A percentile compares a stretch with the other conserved stretches of the same genome.
These are phyloP conservation scores for Porpolomopsis calyptriformis DNA, from an alignment of 768 basidiomycete genomes.

Conservation along the genomic window DNA sequence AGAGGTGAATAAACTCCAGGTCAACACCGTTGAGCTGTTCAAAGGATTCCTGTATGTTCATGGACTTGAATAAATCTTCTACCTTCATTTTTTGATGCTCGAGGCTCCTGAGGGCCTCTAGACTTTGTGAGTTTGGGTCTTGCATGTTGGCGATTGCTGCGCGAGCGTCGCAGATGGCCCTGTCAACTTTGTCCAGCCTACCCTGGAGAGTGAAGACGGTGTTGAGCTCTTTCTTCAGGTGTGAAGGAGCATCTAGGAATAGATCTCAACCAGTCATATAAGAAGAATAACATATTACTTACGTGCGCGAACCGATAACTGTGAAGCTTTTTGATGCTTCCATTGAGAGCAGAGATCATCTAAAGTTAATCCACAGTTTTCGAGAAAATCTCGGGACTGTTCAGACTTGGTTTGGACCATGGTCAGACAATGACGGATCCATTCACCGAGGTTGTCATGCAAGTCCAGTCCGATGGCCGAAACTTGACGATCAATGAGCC, in stretches of 20 bases:
- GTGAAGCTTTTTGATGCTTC: constrained; percentile 21
- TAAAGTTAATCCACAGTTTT: constrained; percentile 9
- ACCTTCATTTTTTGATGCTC: constrained; percentile 14
- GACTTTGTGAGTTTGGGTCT: constrained; percentile 6
- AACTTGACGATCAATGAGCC: constrained; percentile 25
- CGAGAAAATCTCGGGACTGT: constrained; percentile 11
- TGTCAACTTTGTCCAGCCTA: constrained; percentile 17
- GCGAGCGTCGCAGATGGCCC: no score
- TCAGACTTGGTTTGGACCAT: constrained; percentile 11
- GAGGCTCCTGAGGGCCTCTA: constrained; percentile 9
- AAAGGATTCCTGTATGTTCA: constrained; percentile 23
- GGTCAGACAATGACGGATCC: constrained; percentile 17
- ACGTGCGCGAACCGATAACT: constrained; percentile 21
- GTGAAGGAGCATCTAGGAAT: constrained; percentile 17
- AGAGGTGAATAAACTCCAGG: constrained; percentile 19
- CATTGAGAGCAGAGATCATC: constrained; percentile 22
- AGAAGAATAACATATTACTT: constrained; percentile 11
- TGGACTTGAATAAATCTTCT: constrained; percentile 23
- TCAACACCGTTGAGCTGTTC: constrained; percentile 23
- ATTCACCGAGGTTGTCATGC: constrained; percentile 23
- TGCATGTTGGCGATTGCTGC: no score
- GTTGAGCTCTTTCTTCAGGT: constrained; percentile 25
- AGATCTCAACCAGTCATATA: background rate
- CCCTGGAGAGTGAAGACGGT: constrained; percentile 21
- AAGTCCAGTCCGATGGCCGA: constrained; percentile 17